Conservation (phyloP, 306 rosid genomes). For the Alnus rubra region DNA sequence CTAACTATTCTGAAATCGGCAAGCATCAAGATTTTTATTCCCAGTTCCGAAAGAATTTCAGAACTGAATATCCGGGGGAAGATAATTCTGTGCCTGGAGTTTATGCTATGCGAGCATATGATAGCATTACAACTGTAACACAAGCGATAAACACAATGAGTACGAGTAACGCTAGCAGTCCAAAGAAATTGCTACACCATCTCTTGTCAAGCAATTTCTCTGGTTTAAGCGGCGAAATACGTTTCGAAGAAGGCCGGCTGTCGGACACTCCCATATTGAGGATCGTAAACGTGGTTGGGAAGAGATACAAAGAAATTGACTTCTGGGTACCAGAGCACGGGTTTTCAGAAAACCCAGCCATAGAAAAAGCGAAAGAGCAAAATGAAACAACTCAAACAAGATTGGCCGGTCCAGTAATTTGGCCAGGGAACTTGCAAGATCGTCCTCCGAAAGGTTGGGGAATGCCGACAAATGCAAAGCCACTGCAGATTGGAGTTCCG, state of each 20-base stretch:
- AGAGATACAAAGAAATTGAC: slow-evolving; percentile 50
- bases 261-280: slow-evolving; percentile 33
- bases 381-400: background rate
- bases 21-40: slow-evolving; percentile 35
- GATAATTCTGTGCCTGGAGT: slow-evolving; percentile 50
- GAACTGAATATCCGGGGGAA: slow-evolving; percentile 37
- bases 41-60: slow-evolving; percentile 40
- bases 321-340: slow-evolving; percentile 51
- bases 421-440: slow-evolving; percentile 56
- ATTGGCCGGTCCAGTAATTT: slow-evolving; percentile 41
- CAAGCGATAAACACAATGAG: slow-evolving; percentile 42
- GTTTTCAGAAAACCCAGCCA: slow-evolving; percentile 26
- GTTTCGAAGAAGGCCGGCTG: slow-evolving; percentile 43
- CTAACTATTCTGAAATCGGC: slow-evolving; percentile 36
- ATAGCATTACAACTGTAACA: slow-evolving; percentile 47
- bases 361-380: slow-evolving; percentile 6
- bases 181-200: slow-evolving; percentile 16
- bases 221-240: slow-evolving; percentile 66
- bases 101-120: slow-evolving; percentile 63
- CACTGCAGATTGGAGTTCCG: slow-evolving; percentile 65
- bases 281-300: slow-evolving; percentile 57
- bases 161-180: background rate
- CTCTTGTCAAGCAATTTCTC: slow-evolving; percentile 35
- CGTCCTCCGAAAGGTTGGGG: slow-evolving; percentile 65
- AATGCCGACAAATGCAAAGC: slow-evolving; percentile 47